phyloP scores from a whole-genome alignment of 805 yeast genomes.

The Saccharomyces kudriavzevii region DNA sequence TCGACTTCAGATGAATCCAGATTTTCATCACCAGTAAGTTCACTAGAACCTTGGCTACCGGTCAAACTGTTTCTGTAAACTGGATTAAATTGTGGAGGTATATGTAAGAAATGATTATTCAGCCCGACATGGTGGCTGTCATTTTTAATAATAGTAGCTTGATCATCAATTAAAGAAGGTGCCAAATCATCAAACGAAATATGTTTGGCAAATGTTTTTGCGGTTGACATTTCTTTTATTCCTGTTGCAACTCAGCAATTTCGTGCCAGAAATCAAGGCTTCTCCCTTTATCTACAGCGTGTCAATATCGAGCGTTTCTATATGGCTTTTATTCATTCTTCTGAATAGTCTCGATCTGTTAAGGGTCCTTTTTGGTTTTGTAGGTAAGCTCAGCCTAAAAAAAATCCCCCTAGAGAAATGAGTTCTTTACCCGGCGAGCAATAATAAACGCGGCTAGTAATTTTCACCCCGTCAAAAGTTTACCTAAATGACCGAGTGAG shows the following conservation, averaged over 20 bases:
- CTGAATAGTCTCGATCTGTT: not conserved
- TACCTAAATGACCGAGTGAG: not conserved
- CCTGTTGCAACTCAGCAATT: not conserved
- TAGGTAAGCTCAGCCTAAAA: not conserved
- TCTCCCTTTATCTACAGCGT: not conserved
- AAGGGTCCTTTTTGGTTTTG: not conserved
- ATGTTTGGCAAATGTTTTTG: constrained; percentile 16
- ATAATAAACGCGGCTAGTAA: not conserved
- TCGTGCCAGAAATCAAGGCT: not conserved
- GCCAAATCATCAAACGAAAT: constrained; percentile 30
- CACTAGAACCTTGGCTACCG: not conserved
- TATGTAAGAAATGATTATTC: constrained; percentile 21
- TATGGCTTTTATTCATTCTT: not conserved
- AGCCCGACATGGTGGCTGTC: constrained; percentile 15
- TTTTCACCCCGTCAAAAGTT: not conserved
- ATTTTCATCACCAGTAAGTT: not conserved
- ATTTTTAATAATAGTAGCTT: constrained; percentile 16
- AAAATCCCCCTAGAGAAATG: not conserved
- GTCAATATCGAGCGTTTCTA: not conserved
- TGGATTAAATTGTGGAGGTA: constrained; percentile 29
- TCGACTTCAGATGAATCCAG: not conserved
- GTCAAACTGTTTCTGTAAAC: constrained; percentile 6
- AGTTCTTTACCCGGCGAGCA: not conserved
- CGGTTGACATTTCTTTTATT: not conserved
- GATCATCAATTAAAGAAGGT: constrained; percentile 25